These are phyloP conservation scores for Boletus pseudo-olivaceus DNA, from an alignment of 768 basidiomycete genomes.

Conservation along the genomic window DNA sequence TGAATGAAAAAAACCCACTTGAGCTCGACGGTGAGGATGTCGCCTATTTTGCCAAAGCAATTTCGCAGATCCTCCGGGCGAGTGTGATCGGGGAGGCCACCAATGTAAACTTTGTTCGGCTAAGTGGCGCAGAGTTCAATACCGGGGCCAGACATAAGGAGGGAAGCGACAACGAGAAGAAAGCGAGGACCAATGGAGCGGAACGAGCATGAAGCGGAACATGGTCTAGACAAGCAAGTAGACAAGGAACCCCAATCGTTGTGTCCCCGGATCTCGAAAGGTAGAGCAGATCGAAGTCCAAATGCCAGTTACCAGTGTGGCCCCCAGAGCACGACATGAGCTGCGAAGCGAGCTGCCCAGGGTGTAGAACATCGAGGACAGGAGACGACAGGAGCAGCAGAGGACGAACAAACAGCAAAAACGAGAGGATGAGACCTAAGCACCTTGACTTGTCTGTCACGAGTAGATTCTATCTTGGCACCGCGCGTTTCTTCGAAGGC, in stretches of 20 bases:
- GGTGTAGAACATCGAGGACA: slow-evolving; percentile 18
- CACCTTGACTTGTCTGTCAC: slow-evolving; percentile 85
- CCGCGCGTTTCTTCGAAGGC: slow-evolving; percentile 45
- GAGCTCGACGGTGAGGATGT: slow-evolving; percentile 71
- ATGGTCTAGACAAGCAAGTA: slow-evolving; percentile 38
- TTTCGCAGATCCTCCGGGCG: slow-evolving; percentile 80
- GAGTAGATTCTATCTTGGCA: slow-evolving; percentile 41
- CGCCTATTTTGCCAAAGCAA: slow-evolving; percentile 84
- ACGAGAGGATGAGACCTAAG: slow-evolving; percentile 62
- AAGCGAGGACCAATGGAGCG: slow-evolving; percentile 39
- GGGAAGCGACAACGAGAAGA: slow-evolving; percentile 47
- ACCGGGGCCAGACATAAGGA: slow-evolving; percentile 49
- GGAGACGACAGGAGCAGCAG: slow-evolving; percentile 19
- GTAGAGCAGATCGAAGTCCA: slow-evolving; percentile 24
- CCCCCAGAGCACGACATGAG: slow-evolving; percentile 17
- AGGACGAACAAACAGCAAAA: slow-evolving; percentile 27
- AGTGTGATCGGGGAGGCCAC: slow-evolving; percentile 84
- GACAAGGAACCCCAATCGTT: slow-evolving; percentile 35
- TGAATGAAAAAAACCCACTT: slow-evolving; percentile 56
- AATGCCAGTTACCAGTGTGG: slow-evolving; percentile 20
- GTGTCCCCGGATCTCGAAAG: slow-evolving; percentile 23
- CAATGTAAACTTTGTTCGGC: slow-evolving; percentile 93
- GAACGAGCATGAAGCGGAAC: slow-evolving; percentile 17
- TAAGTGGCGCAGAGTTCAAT: slow-evolving; percentile 70
- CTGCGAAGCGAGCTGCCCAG: slow-evolving; percentile 15